Evolutionary conservation across 1,284 basidiomycete species (phyloP).

Genomic region (Phellinidium pouzarii): DNA sequence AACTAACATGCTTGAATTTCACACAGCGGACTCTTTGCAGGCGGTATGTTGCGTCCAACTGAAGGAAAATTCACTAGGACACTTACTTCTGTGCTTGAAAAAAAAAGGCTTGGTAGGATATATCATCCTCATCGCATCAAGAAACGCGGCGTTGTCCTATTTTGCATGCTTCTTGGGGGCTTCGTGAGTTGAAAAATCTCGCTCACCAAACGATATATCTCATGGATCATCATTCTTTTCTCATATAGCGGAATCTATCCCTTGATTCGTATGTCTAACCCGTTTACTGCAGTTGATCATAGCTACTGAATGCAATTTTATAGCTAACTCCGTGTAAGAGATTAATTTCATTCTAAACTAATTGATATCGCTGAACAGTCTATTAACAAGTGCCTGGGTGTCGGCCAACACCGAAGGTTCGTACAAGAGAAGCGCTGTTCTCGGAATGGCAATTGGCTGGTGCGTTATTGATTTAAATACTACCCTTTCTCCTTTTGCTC

Average conservation of each 20-base stretch:
- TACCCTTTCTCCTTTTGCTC: neutral
- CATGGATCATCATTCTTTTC: neutral
- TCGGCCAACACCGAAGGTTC: constrained; percentile 43
- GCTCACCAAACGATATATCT: neutral
- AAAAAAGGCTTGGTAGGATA: constrained; percentile 40
- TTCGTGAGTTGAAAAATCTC: constrained; percentile 30
- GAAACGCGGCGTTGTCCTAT: constrained; percentile 37
- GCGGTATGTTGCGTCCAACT: constrained; percentile 3
- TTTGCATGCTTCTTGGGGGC: constrained; percentile 42
- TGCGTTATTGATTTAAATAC: constrained; percentile 17
- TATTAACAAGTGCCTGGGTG: constrained; percentile 38
- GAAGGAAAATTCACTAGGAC: constrained; percentile 21
- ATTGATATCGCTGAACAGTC: constrained; percentile 3
- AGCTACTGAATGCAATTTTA: neutral
- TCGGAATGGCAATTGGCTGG: constrained; percentile 33
- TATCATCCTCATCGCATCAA: constrained; percentile 43
- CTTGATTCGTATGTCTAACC: constrained; percentile 35
- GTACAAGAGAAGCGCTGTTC: constrained; percentile 36
- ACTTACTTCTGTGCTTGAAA: constrained; percentile 25
- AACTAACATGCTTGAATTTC: neutral
- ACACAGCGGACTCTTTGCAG: constrained; percentile 20
- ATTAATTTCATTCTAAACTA: neutral
- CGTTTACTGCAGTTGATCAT: neutral
- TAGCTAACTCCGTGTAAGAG: constrained; percentile 43
- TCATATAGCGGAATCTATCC: constrained; percentile 39